Conservation (phyloP, 2,329 filamentous ascomycete species). For the Fusarium anthophilum region DNA sequence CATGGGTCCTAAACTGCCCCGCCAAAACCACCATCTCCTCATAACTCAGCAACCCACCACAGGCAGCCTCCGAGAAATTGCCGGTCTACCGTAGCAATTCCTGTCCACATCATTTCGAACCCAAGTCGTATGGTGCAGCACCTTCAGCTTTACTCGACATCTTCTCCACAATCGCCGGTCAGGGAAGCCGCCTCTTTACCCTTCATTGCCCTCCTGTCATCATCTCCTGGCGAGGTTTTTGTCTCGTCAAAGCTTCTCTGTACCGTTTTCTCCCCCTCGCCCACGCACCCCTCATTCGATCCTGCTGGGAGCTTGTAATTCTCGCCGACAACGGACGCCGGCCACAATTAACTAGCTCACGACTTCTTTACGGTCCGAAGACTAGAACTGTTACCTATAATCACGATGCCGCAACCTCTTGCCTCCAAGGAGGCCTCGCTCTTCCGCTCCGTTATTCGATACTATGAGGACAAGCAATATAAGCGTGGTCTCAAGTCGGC, state of each 20-base stretch:
- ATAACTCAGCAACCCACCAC: conserved; percentile 33
- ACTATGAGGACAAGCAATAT: conserved; percentile 98
- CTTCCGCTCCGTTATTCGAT: conserved; percentile 93
- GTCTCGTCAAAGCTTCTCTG: conserved; percentile 25
- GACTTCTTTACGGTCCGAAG: background rate
- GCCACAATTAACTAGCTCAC: conserved; percentile 5
- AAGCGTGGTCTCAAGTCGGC: conserved; percentile 93
- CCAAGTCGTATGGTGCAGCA: conserved; percentile 12
- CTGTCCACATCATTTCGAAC: conserved; percentile 39
- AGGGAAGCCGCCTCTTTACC: conserved; percentile 40
- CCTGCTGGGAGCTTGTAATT: conserved; percentile 55
- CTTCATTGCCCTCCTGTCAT: conserved; percentile 12
- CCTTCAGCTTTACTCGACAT: conserved; percentile 27
- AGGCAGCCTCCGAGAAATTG: conserved; percentile 44
- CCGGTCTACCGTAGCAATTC: conserved; percentile 42
- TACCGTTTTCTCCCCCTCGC: conserved; percentile 12
- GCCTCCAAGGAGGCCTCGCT: conserved; percentile 91
- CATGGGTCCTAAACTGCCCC: conserved; percentile 33
- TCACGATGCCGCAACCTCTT: conserved; percentile 75
- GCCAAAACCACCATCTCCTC: conserved; percentile 36
- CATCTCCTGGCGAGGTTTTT: conserved; percentile 16
- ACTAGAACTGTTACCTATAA: background rate
- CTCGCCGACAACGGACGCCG: conserved; percentile 25
- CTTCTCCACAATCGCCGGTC: conserved; percentile 23
- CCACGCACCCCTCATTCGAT: conserved; percentile 32